These are phyloP conservation scores for Penicillium dipodomyicola DNA, from an alignment of 495 filamentous ascomycete genomes.

Conservation along the genomic window DNA sequence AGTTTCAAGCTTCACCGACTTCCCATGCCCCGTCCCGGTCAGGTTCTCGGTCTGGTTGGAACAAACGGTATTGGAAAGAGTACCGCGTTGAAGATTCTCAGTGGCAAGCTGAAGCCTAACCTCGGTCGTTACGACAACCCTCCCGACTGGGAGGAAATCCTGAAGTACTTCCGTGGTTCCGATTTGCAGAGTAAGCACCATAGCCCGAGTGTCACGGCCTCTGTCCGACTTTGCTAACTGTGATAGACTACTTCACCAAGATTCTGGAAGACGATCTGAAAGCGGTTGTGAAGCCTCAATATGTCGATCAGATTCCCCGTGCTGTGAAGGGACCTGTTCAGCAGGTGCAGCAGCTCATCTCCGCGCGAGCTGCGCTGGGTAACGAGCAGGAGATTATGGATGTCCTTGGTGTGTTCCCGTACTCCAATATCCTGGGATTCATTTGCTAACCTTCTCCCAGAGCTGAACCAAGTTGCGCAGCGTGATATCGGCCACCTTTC, in stretches of 20 bases:
- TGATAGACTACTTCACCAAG: slow-evolving; percentile 96
- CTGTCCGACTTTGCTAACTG: slow-evolving; percentile 1
- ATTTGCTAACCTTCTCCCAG: slow-evolving; percentile 44
- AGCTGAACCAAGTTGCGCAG: slow-evolving; percentile 80
- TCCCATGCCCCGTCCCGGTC: slow-evolving; percentile 90
- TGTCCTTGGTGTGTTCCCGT: slow-evolving; percentile 58
- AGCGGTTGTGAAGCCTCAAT: slow-evolving; percentile 97
- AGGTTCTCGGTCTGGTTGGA: slow-evolving; percentile 95
- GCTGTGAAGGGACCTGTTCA: slow-evolving; percentile 78
- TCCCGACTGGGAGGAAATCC: slow-evolving; percentile 97
- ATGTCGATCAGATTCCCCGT: slow-evolving; percentile 95
- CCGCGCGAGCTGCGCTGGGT: slow-evolving; percentile 66
- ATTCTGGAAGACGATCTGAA: slow-evolving; percentile 93
- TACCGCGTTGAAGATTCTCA: slow-evolving; percentile 95
- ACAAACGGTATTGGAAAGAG: slow-evolving; percentile 99
- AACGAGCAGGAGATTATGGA: slow-evolving; percentile 86
- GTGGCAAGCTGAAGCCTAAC: slow-evolving; percentile 97
- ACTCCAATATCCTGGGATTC: neutral
- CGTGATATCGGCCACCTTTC: slow-evolving; percentile 87
- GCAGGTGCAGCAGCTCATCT: slow-evolving; percentile 72
- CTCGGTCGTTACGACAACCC: slow-evolving; percentile 92
- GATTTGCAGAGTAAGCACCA: slow-evolving; percentile 81
- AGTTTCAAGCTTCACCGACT: slow-evolving; percentile 98
- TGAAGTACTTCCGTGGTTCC: slow-evolving; percentile 96
- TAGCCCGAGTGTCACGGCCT: neutral